Base-by-base conservation (phyloP, 1,284 basidiomycete species). In the Phlebopus sp. region DNA sequence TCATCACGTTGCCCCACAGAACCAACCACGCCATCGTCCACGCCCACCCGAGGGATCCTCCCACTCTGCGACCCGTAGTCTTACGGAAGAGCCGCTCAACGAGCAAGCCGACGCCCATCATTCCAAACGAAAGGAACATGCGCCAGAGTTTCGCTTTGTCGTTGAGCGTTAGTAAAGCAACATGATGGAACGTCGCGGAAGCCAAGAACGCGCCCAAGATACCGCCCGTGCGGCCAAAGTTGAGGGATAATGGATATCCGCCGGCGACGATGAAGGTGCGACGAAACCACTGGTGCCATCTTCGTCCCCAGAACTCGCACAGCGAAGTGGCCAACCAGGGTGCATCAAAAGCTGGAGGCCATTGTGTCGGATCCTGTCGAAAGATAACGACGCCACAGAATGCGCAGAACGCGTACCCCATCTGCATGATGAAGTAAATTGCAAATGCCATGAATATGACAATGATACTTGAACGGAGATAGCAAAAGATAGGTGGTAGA, bases 161-260 rank as follows among this genome's bases (percentile, higher is more conserved):
- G 1, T 75, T 74, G 70, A 81, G 73, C 0, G 74, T 73, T 72
- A 76, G 76, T 37, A 79, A 55, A 1, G 72, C 75, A 18, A 72
- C 49, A 52, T 77, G 67, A 53, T 85, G 83, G 23, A 84, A 51
- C 1, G 80, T 42, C 1, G 73, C 81, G 0, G 81, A 84, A 9
- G 75, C 59, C 3, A 77, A 50, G 56, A 84, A 86, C 0, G 72
- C 69, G 7, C 80, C 81, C 2, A 82, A 30, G 4, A 81, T 64
- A 6, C 67, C 64, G 1, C 75, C 78, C 3, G 57, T 43, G 6
- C 71, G 67, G 0, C 80, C 79, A 14, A 75, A 59, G 3, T 58
- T 2, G 2, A 49, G 36, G 10, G 39, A 42, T 47, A 81, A 74
- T 0, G 67, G 67, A 9, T 50, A 48, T 2, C 58, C 57, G 2